These are phyloP conservation scores for Penicillium crystallinum DNA, from an alignment of 495 filamentous ascomycete species.

Conservation along the genomic window DNA sequence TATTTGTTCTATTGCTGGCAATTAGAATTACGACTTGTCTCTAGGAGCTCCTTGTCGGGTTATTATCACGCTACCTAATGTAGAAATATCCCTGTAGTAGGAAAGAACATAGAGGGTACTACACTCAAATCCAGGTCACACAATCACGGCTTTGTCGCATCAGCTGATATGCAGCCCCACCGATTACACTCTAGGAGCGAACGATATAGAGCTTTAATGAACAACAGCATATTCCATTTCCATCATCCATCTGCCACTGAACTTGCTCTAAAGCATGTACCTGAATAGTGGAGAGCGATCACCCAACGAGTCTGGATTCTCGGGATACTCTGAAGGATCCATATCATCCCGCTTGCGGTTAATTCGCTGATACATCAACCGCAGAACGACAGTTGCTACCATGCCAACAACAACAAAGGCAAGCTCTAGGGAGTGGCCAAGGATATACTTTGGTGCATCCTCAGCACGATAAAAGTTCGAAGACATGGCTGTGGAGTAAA, in stretches of 20 bases:
- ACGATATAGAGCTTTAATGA: not conserved
- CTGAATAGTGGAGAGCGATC: slow-evolving; percentile 62
- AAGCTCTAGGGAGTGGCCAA: slow-evolving; percentile 67
- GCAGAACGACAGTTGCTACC: slow-evolving; percentile 50
- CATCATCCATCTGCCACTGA: not conserved
- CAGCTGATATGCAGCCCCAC: not conserved
- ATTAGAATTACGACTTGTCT: not conserved
- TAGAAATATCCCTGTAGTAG: too few species aligned
- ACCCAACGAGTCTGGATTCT: slow-evolving; percentile 54
- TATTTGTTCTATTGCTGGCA: too few species aligned
- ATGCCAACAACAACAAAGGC: slow-evolving; percentile 60
- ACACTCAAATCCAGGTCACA: not conserved
- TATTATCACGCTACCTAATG: too few species aligned
- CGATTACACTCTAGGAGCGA: not conserved
- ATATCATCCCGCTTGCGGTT: slow-evolving; percentile 57
- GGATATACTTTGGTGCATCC: slow-evolving; percentile 58
- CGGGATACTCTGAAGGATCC: slow-evolving; percentile 40
- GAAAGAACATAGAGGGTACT: too few species aligned
- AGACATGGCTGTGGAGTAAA: slow-evolving; percentile 50
- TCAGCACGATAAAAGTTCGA: slow-evolving; percentile 68
- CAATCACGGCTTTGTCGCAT: not conserved
- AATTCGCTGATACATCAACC: slow-evolving; percentile 51
- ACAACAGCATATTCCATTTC: not conserved
- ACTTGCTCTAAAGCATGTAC: slow-evolving; percentile 42
- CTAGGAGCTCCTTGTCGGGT: too few species aligned